Base-by-base conservation (phyloP, 1,284 basidiomycete species). In the Meira miltonrushii region DNA sequence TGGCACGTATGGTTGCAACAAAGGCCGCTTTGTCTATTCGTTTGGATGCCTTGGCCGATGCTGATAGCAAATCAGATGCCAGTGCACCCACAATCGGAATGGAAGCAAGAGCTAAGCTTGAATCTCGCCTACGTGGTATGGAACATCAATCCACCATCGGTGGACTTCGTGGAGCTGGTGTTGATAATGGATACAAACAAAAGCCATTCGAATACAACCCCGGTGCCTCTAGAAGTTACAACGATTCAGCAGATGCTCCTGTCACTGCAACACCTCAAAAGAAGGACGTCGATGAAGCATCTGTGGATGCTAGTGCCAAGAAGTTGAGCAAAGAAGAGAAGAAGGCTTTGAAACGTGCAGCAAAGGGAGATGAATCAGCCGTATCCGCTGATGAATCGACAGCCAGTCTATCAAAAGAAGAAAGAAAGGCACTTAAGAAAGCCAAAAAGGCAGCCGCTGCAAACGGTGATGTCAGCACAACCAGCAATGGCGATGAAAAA, bases 1-100 rank as follows among this genome's bases (percentile, higher is more conserved):
- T 98, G 94, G 95, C 95, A 12, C 89, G 95, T 71, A 98, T 98
- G 94, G 92, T 97, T 33, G 92, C 94, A 40, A 97, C 94, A 62
- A 75, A 75, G 83, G 88, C 94, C 3, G 90, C 94, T 0, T 85
- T 98, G 10, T 95, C 93, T 4, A 92, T 94, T 73, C 92, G 94
- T 79, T 89, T 97, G 46, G 94, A 98, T 72, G 94, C 94, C 6
- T 86, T 98, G 46, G 88, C 93, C 25, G 93, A 96, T 67, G 83
- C 87, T 23, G 91, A 96, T 64, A 88, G 86, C 74, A 95, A 96
- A 80, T 90, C 90, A 1, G 89, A 89, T 61, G 81, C 83, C 10
- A 88, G 90, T 15, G 86, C 90, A 0, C 66, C 73, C 2, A 85
- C 90, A 69, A 87, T 97, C 75, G 94, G 94, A 66, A 81, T 96